Evolutionary conservation across 2,329 filamentous ascomycete species (phyloP).

Genomic region (Cryphonectria parasitica): DNA sequence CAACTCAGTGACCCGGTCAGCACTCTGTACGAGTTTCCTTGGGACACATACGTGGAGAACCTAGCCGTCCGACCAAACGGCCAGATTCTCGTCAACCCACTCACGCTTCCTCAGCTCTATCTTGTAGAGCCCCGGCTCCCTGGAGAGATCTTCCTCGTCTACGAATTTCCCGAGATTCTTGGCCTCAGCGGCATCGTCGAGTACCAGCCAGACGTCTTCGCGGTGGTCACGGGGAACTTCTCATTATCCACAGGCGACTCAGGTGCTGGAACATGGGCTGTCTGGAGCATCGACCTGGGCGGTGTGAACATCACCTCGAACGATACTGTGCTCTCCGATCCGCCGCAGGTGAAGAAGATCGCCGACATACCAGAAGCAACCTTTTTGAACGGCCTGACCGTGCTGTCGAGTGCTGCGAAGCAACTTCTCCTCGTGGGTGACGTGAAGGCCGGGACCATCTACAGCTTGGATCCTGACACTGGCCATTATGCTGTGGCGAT

Average conservation of each 20-base stretch:
- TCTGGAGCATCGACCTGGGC: conserved; percentile 33
- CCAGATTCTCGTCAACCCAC: conserved; percentile 40
- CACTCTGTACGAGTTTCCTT: conserved; percentile 25
- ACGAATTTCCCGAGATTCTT: conserved; percentile 35
- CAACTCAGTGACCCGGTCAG: not conserved
- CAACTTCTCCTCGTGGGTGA: conserved; percentile 34
- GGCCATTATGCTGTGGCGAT: conserved; percentile 33
- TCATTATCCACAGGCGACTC: conserved; percentile 29
- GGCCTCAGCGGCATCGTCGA: conserved; percentile 44
- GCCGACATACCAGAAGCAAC: conserved; percentile 32
- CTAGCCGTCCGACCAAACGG: conserved; percentile 42
- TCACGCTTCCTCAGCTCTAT: conserved; percentile 39
- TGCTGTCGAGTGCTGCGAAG: conserved; percentile 25
- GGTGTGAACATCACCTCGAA: conserved; percentile 33
- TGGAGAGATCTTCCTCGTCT: conserved; percentile 34
- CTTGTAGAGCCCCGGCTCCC: conserved; percentile 37
- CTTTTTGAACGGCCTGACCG: conserved; percentile 36
- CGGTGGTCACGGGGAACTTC: conserved; percentile 36
- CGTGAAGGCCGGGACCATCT: conserved; percentile 33
- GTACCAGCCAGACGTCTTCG: conserved; percentile 38
- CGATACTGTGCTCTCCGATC: conserved; percentile 13
- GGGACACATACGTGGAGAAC: conserved; percentile 38
- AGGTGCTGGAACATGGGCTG: conserved; percentile 30
- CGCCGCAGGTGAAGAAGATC: conserved; percentile 31
- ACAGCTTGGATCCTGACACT: conserved; percentile 32